Base-by-base conservation (phyloP, 148 eudicot species). In the Rhododendron vialii region DNA sequence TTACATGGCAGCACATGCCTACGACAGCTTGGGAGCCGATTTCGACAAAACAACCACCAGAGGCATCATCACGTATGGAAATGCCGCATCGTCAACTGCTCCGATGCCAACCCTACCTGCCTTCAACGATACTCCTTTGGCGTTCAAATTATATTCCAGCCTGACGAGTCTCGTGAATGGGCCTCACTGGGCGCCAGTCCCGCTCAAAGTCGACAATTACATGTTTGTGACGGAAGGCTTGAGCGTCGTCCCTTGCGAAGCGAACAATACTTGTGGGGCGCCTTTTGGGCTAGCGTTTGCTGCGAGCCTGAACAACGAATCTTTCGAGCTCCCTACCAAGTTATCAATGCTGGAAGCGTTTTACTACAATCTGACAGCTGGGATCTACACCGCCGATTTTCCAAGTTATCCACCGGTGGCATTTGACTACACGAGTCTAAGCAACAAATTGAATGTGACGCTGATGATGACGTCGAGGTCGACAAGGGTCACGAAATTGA, bases 201-300 rank as follows among this genome's bases (percentile, higher is more conserved):
- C 94, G 0, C 47, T 35, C 0, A 30, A 82, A 1, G 84, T 92
- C 10, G 94, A 94, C 51, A 93, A 94, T 51, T 87, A 88, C 36
- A 92, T 95, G 95, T 93, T 93, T 78, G 78, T 94, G 50, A 90
- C 98, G 0, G n/a, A 92, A 1, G 95, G 94, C 1, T 53, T 95
- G 82, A 95, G 98, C 82, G 63, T 93, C 2, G 65, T 88, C 1
- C 80, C 93, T 0, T 95, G 98, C 51, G 95, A 90, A 1, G 83
- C 80, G 15, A 94, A 90, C 53, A 30, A 85, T 30, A 88, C 88
- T 2, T 95, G 98, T 69, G 82, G 12, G 0, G 95, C 97, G 24
- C 87, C 91, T 24, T 43, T 85, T 0, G 92, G 94, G 43, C 87
- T 84, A 65, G 82, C 87, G 57, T 36, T 94, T 1, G 92, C 92